Base-by-base conservation (phyloP, 352 stramenopile species). In the Stramenopiles sp. region DNA sequence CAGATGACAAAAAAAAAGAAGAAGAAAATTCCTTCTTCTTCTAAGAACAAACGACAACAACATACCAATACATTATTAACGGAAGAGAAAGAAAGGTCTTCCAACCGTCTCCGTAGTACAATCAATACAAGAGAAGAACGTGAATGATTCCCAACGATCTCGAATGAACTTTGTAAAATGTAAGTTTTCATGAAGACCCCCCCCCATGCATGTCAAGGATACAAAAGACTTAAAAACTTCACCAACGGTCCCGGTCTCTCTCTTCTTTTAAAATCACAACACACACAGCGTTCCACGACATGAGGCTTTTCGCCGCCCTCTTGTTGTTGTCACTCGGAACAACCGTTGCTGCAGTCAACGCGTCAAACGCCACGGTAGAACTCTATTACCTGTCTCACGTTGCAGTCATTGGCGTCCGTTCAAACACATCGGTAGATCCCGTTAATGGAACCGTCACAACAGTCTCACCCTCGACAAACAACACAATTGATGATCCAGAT, bases 401-500 rank as follows among this genome's bases (percentile, higher is more conserved):
- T 53, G 12, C 43, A 53, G 43, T 53, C 43, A 25, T 25, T 53
- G 43, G 43, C 25, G 43, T 53, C 43, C 43, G 25, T 53, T 18
- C 43, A 18, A 25, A 53, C 12, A 25, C 25, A 12, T 53, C 43
- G 12, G 43, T 53, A 53, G 12, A 53, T 25, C 43, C 43, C 25
- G 25, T 53, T 53, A 53, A 53, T 53, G 43, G 43, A 18, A 53
- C 43, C 12, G 25, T 53, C 12, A 53, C 43, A 53, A 25, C 43
- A 53, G 43, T 53, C 25, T 53, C 43, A 18, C 43, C 43, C 12
- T 18, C 43, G 25, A 53, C 43, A 25, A 53, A 53, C 43, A 53
- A 53, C 43, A 53, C 43, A 53, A 53, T 53, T 53, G 43, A 53
- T 53, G 43, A 53, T 53, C 12, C 25, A 53, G 43, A 53, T 25